phyloP scores from a whole-genome alignment of 2,329 filamentous ascomycete species.

The Metarhizium sp. region DNA sequence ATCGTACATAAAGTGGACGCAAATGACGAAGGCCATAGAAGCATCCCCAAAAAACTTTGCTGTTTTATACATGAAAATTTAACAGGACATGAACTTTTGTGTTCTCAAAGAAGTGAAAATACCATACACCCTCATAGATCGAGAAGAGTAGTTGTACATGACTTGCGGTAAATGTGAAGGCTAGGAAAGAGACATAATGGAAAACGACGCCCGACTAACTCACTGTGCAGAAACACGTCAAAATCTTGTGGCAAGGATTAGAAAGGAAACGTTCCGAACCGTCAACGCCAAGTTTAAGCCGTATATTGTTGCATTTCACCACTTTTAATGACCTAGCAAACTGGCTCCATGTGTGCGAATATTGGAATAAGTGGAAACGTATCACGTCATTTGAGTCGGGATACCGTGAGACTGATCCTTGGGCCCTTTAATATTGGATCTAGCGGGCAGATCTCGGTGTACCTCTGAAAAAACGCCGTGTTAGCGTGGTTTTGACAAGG shows the following conservation, averaged over 20 bases:
- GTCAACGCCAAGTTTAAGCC: constrained; percentile 1
- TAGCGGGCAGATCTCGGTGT: constrained; percentile 40
- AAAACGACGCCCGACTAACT: not conserved
- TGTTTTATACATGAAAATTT: not conserved
- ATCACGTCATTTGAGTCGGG: not conserved
- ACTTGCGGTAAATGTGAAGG: constrained; percentile 8
- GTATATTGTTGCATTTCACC: not conserved
- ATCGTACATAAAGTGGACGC: not conserved
- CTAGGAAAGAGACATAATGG: not conserved
- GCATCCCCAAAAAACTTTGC: not conserved
- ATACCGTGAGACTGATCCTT: not conserved
- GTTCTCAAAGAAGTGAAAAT: not conserved
- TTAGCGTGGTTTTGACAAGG: not conserved
- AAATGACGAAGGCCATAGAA: not conserved
- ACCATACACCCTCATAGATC: not conserved
- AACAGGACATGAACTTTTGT: not conserved
- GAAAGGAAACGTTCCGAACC: constrained; percentile 2
- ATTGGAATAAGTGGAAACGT: not conserved
- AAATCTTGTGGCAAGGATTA: not conserved
- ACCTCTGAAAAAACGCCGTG: constrained; percentile 14
- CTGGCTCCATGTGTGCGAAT: not conserved
- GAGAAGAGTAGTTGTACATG: constrained; percentile 26
- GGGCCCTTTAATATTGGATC: constrained; percentile 13
- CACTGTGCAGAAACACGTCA: not conserved
- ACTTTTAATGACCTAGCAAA: not conserved